phyloP scores from a whole-genome alignment of 306 rosid genomes.

The Fragaria nilgerrensis region DNA sequence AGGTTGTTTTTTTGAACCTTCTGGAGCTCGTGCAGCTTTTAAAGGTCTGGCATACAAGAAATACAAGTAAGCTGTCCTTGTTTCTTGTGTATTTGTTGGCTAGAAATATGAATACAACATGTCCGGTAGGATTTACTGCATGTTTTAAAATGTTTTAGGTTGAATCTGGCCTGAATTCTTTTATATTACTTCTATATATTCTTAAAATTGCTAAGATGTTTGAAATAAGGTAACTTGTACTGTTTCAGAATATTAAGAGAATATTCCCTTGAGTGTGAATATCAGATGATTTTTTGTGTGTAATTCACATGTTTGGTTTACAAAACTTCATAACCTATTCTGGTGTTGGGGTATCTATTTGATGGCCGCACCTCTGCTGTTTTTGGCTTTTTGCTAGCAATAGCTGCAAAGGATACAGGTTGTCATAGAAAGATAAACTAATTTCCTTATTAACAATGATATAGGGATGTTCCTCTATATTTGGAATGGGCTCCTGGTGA shows the following conservation, averaged over 20 bases:
- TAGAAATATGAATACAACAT: neutral
- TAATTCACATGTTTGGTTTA: neutral
- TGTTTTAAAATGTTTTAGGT: neutral
- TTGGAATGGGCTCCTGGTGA: conserved; percentile 93
- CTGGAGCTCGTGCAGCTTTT: conserved; percentile 77
- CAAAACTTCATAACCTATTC: neutral
- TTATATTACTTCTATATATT: neutral
- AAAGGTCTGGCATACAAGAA: conserved; percentile 87
- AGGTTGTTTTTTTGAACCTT: conserved; percentile 88
- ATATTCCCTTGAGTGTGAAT: neutral
- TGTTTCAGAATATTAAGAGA: neutral
- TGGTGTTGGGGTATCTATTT: neutral
- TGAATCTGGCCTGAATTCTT: neutral
- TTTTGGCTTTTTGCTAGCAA: neutral
- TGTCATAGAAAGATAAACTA: conserved; percentile 8
- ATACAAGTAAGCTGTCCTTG: conserved; percentile 54
- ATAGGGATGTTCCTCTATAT: conserved; percentile 86
- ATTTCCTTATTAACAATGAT: conserved; percentile 18
- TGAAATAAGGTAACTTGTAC: neutral
- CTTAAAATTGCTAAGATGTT: neutral
- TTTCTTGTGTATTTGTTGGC: conserved; percentile 15
- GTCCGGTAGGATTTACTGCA: neutral
- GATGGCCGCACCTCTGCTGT: neutral
- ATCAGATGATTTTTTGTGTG: neutral
- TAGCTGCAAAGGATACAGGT: neutral